A percentile compares a stretch with the other conserved stretches of the same genome.
These are phyloP conservation scores for Tetradesmus obliquus DNA, from an alignment of 139 green algal genomes.

Conservation along the genomic window DNA sequence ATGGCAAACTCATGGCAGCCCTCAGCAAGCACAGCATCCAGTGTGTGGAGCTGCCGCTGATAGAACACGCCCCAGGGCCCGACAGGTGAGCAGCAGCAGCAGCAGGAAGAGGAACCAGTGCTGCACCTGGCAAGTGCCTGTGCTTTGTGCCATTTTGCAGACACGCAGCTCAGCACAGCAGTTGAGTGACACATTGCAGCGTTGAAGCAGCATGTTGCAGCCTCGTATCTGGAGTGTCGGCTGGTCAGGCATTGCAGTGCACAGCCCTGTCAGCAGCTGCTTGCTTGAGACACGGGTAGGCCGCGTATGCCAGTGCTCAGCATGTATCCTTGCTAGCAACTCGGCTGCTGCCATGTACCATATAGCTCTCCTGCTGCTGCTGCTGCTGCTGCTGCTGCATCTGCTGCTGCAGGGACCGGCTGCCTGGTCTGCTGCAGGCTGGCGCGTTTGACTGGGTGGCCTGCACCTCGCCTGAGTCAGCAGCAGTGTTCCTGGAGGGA, in stretches of 20 bases:
- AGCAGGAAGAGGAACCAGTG: background rate
- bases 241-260: background rate
- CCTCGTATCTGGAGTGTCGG: background rate
- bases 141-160: background rate
- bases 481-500: slow-evolving; percentile 84
- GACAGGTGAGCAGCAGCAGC: slow-evolving; percentile 66
- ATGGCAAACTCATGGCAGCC: slow-evolving; percentile 72
- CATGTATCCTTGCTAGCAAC: background rate
- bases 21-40: slow-evolving; percentile 61
- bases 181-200: background rate
- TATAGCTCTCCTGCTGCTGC: background rate
- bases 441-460: slow-evolving; percentile 82
- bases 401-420: slow-evolving; percentile 45
- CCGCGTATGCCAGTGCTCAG: too few relatives aligned
- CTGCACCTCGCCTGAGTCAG: slow-evolving; percentile 89
- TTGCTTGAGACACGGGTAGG: background rate
- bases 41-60: slow-evolving; percentile 85
- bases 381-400: background rate
- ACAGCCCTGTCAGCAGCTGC: background rate
- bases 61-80: slow-evolving; percentile 79
- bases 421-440: slow-evolving; percentile 54
- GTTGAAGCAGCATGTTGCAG: too few relatives aligned
- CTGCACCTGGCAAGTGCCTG: background rate
- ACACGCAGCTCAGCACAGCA: background rate
- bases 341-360: background rate